Evolutionary conservation across 1,284 basidiomycete genomes (phyloP).

Genomic region (Malassezia sympodialis): DNA sequence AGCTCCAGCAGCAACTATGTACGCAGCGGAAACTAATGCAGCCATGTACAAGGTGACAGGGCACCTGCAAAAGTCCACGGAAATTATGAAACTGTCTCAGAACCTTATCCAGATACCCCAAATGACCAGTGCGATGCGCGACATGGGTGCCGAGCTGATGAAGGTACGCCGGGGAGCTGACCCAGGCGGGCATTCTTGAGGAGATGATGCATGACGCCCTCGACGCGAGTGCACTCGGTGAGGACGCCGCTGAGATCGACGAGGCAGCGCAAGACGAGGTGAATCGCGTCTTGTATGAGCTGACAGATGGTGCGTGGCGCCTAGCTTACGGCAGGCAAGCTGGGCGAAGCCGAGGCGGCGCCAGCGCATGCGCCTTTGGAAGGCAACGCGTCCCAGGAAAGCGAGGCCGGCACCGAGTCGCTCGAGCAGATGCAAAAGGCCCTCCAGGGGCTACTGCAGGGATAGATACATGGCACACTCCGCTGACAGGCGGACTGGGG

Average conservation of each 20-base stretch:
- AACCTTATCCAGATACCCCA: constrained; percentile 82
- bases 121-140: constrained; percentile 80
- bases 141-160: constrained; percentile 99
- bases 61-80: constrained; percentile 87
- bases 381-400: constrained; percentile 6
- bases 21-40: constrained; percentile 50
- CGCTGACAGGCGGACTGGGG: background rate
- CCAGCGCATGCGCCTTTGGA: constrained; percentile 25
- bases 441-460: constrained; percentile 39
- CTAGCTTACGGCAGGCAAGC: constrained; percentile 18
- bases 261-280: constrained; percentile 96
- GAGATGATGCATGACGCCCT: constrained; percentile 51
- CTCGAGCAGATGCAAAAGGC: constrained; percentile 45
- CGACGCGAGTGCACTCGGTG: constrained; percentile 48
- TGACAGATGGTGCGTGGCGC: constrained; percentile 76
- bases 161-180: constrained; percentile 53
- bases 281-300: constrained; percentile 86
- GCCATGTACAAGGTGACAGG: constrained; percentile 97
- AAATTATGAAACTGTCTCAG: constrained; percentile 98
- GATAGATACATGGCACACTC: constrained; percentile 14
- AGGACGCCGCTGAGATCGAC: constrained; percentile 83
- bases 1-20: constrained; percentile 89
- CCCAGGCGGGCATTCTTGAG: constrained; percentile 50
- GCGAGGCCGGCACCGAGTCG: constrained; percentile 29
- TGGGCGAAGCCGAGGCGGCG: constrained; percentile 36